A percentile compares a stretch with the other conserved stretches of the same genome.
Evolutionary conservation across 2,329 filamentous ascomycete genomes (phyloP).

Genomic region (Pestalotiopsis sp.): DNA sequence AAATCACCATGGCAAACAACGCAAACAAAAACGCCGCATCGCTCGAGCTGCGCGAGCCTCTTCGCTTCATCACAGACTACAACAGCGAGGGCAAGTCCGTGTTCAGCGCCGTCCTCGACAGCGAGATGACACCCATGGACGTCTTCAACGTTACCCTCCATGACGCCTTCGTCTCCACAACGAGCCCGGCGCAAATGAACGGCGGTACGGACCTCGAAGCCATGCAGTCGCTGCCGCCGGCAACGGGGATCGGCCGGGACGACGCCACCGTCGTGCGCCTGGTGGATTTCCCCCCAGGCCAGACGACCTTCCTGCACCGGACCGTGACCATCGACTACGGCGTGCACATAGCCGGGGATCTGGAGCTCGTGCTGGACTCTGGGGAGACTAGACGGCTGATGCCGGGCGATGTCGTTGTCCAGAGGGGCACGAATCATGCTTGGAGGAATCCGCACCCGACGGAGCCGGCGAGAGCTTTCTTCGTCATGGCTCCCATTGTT

Average conservation of each 20-base stretch:
- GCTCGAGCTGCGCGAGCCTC: background rate
- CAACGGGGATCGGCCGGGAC: background rate
- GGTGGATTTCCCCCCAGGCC: constrained; percentile 11
- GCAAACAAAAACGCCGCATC: background rate
- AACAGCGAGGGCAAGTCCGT: background rate
- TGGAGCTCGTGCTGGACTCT: constrained; percentile 14
- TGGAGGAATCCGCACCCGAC: background rate
- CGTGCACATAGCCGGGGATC: constrained; percentile 14
- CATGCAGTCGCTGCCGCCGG: background rate
- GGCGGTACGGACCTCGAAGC: background rate
- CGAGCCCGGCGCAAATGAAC: background rate
- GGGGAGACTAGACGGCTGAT: constrained; percentile 13
- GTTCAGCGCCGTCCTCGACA: background rate
- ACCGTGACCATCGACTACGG: constrained; percentile 16
- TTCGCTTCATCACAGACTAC: background rate
- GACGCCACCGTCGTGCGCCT: constrained; percentile 6
- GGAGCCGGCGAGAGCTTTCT: background rate
- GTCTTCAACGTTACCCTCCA: background rate
- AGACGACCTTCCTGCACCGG: constrained; percentile 13
- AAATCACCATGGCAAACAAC: background rate
- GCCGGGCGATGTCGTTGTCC: constrained; percentile 4
- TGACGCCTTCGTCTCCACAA: background rate
- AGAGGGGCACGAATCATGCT: background rate
- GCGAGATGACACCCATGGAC: background rate
- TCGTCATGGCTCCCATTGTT: background rate